Percentiles rank a stretch among this genome's conserved stretches.
These are phyloP conservation scores for Lactifluus piperatus DNA, from an alignment of 768 basidiomycete species.

Conservation along the genomic window DNA sequence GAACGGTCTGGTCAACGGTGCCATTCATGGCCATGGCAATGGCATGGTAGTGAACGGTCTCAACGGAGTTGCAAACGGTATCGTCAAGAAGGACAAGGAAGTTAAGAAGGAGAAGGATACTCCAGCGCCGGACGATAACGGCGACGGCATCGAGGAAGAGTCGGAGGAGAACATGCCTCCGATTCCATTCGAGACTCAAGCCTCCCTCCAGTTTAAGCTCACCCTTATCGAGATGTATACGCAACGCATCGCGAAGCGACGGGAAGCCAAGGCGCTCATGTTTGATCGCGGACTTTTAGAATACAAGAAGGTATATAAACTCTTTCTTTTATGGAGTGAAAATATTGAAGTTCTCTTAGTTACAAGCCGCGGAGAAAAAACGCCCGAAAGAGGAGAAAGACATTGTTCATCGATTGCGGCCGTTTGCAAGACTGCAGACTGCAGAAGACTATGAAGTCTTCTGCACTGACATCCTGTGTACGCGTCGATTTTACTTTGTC, in stretches of 20 bases:
- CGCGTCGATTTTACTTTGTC: conserved; percentile 23
- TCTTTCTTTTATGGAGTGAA: background rate
- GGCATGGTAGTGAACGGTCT: conserved; percentile 27
- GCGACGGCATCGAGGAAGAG: conserved; percentile 49
- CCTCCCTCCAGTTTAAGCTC: conserved; percentile 83
- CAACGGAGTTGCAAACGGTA: conserved; percentile 27
- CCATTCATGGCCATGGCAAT: conserved; percentile 29
- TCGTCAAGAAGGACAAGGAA: conserved; percentile 37
- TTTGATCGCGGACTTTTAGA: conserved; percentile 88
- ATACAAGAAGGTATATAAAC: conserved; percentile 74
- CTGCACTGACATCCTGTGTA: conserved; percentile 84
- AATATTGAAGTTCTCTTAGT: conserved; percentile 38
- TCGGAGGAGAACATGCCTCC: conserved; percentile 60
- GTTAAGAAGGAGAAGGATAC: conserved; percentile 26
- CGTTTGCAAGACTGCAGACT: conserved; percentile 86
- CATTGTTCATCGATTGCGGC: conserved; percentile 78
- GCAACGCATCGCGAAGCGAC: conserved; percentile 77
- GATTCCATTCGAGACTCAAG: conserved; percentile 72
- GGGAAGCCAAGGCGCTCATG: conserved; percentile 80
- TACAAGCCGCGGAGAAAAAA: conserved; percentile 88
- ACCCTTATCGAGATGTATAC: conserved; percentile 86
- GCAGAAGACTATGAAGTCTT: conserved; percentile 88
- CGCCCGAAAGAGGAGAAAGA: conserved; percentile 87
- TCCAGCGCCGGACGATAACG: conserved; percentile 23
- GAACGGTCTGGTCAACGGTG: conserved; percentile 22